Evolutionary conservation across 345 rosid genomes (phyloP).

Genomic region (Excoecaria cochinchinensis): DNA sequence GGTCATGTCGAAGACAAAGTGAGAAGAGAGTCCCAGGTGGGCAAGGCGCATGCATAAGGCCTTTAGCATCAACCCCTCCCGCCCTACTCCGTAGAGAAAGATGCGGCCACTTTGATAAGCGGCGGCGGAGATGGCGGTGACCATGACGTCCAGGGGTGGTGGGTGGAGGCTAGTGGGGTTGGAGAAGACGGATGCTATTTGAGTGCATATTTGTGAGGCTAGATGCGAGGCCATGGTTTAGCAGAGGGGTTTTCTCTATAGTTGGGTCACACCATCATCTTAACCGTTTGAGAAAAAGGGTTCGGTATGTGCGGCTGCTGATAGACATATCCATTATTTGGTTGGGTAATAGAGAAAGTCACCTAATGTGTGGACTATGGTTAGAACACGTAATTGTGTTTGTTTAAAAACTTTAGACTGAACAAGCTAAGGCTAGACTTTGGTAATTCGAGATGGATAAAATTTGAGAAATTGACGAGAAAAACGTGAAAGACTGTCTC

Average conservation of each 20-base stretch:
- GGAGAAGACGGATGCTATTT: conserved; percentile 46
- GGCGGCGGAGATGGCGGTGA: conserved; percentile 43
- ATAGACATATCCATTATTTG: too few relatives aligned
- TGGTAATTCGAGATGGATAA: background rate
- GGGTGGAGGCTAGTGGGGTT: conserved; percentile 43
- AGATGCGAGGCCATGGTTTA: too few relatives aligned
- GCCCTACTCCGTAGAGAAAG: conserved; percentile 86
- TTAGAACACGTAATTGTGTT: background rate
- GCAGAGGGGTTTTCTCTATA: too few relatives aligned
- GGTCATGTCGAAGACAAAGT: conserved; percentile 77
- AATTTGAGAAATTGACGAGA: background rate
- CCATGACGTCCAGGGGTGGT: conserved; percentile 51
- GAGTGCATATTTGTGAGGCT: too few relatives aligned
- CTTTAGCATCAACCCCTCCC: conserved; percentile 86
- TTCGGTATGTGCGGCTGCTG: too few relatives aligned
- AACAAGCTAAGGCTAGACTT: too few relatives aligned
- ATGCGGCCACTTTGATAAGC: conserved; percentile 47
- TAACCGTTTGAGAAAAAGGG: too few relatives aligned
- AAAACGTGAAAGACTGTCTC: background rate
- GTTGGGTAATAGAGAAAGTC: background rate
- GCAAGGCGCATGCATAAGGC: conserved; percentile 83
- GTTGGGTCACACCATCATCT: too few relatives aligned
- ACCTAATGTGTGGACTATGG: conserved; percentile 1
- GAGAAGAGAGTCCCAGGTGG: conserved; percentile 76
- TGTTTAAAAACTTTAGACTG: background rate